Percentiles rank a stretch among this genome's conserved stretches.
phyloP scores from a whole-genome alignment of 2,329 filamentous ascomycete species.

The Colletotrichum sansevieriae region DNA sequence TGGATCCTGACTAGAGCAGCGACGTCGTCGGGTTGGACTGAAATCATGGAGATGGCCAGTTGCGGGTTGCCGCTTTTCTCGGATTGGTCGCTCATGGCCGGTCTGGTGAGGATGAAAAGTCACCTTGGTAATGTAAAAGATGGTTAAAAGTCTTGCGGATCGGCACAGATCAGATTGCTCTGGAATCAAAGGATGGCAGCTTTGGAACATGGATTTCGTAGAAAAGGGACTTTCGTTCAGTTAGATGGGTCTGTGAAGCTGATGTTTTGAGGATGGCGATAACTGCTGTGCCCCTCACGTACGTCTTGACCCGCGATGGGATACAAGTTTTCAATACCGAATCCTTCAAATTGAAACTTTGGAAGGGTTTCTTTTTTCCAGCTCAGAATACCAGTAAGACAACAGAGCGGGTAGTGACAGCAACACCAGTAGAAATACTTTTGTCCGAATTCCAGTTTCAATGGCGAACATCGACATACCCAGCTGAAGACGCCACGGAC shows the following conservation, averaged over 20 bases:
- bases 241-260: neutral
- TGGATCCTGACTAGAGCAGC: conserved; percentile 8
- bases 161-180: neutral
- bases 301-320: neutral
- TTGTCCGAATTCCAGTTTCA: too few species aligned
- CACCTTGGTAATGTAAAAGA: too few species aligned
- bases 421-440: too few species aligned
- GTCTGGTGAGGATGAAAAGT: neutral
- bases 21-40: neutral
- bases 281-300: neutral
- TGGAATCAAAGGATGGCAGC: too few species aligned
- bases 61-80: neutral
- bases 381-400: too few species aligned
- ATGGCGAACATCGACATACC: too few species aligned
- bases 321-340: too few species aligned
- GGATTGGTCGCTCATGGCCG: neutral
- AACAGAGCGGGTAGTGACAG: too few species aligned
- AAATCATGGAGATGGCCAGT: neutral
- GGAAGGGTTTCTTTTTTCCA: too few species aligned
- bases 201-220: neutral
- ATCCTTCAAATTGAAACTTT: too few species aligned
- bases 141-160: too few species aligned
- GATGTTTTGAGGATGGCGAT: neutral
- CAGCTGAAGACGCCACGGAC: too few species aligned
- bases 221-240: neutral